These are phyloP conservation scores for Zasmidium cellare DNA, from an alignment of 2,329 filamentous ascomycete species.

Conservation along the genomic window DNA sequence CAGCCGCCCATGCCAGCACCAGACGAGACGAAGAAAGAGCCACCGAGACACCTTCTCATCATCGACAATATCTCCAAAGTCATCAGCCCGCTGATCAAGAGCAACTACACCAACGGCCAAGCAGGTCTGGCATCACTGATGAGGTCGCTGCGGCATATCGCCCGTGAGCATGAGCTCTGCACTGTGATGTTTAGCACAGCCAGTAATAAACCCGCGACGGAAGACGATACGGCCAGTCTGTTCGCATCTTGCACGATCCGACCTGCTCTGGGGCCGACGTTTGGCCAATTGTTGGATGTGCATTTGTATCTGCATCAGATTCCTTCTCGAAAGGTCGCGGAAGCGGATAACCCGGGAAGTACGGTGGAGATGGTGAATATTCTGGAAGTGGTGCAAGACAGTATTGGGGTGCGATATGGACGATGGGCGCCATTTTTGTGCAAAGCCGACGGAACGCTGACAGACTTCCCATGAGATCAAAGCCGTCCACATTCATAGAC, in stretches of 20 bases:
- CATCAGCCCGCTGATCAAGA: conserved; percentile 30
- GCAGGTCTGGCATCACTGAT: conserved; percentile 44
- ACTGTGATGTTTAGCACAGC: conserved; percentile 27
- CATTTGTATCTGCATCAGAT: conserved; percentile 42
- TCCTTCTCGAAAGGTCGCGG: conserved; percentile 38
- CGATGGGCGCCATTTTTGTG: conserved; percentile 38
- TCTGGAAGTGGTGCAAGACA: conserved; percentile 46
- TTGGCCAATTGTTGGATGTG: conserved; percentile 41
- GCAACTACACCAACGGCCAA: conserved; percentile 37
- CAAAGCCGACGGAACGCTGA: conserved; percentile 20
- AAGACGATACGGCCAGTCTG: conserved; percentile 37
- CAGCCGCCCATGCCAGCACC: background rate
- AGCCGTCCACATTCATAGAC: background rate
- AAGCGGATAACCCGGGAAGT: conserved; percentile 16
- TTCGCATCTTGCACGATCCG: conserved; percentile 40
- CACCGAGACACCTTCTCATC: conserved; percentile 19
- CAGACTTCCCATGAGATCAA: conserved; percentile 10
- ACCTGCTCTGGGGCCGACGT: conserved; percentile 40
- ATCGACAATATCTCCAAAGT: conserved; percentile 31
- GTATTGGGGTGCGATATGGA: conserved; percentile 37
- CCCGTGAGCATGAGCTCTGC: conserved; percentile 37
- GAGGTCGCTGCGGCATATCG: conserved; percentile 42
- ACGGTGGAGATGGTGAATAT: conserved; percentile 35
- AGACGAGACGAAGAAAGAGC: background rate
- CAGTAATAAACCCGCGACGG: conserved; percentile 7